These are phyloP conservation scores for Medicago lupulina DNA, from an alignment of 306 rosid genomes.

Conservation along the genomic window DNA sequence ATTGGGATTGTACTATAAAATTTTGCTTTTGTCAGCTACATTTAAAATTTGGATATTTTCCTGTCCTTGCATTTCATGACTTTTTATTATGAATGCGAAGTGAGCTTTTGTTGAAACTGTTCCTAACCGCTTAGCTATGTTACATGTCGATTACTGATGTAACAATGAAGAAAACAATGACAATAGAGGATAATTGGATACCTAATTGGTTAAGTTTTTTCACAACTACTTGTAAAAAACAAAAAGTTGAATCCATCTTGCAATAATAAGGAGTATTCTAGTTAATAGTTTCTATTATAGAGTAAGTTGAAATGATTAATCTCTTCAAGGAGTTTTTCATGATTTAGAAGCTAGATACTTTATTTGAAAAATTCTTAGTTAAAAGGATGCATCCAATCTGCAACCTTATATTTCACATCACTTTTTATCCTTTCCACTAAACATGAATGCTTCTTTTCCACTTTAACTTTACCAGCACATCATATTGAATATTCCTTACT, in stretches of 20 bases:
- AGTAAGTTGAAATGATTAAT: neutral
- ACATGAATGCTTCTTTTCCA: constrained; percentile 1
- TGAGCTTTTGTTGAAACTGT: no score
- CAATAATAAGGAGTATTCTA: neutral
- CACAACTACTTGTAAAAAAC: neutral
- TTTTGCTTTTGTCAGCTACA: no score
- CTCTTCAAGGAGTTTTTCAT: neutral
- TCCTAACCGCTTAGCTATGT: no score
- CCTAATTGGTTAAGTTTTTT: constrained; percentile 44
- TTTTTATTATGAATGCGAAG: no score
- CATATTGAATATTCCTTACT: constrained; percentile 15
- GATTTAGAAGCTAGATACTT: neutral
- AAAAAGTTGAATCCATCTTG: neutral
- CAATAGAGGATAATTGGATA: constrained; percentile 64
- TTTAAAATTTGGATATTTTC: no score
- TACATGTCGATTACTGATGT: constrained; percentile 40
- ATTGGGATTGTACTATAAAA: no score
- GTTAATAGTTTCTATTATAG: neutral
- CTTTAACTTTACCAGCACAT: constrained; percentile 30
- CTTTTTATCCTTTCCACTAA: constrained; percentile 15
- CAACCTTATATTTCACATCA: neutral
- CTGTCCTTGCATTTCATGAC: no score
- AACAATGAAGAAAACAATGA: constrained; percentile 66
- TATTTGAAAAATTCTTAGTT: neutral
- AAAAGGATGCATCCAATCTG: neutral